These are phyloP conservation scores for Teratosphaeriaceae sp. DNA, from an alignment of 2,329 filamentous ascomycete genomes.

Conservation along the genomic window DNA sequence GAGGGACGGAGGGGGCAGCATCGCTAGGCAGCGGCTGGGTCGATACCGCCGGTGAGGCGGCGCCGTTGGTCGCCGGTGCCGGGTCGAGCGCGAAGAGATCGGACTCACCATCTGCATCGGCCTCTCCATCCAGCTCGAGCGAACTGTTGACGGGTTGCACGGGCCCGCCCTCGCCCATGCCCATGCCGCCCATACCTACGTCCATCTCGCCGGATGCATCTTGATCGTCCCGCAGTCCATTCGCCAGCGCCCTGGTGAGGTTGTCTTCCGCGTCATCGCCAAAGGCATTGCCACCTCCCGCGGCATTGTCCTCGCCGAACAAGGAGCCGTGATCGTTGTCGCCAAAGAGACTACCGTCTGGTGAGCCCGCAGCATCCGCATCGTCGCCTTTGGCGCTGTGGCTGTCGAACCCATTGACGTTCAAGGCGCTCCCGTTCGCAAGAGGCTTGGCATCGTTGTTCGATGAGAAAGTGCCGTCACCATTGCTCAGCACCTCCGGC, in stretches of 20 bases:
- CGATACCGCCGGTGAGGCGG: neutral
- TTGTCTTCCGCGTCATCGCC: constrained; percentile 83
- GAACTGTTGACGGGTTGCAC: no score
- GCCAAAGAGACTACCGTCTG: constrained; percentile 75
- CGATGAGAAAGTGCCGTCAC: constrained; percentile 68
- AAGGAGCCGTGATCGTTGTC: constrained; percentile 67
- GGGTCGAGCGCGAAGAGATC: neutral
- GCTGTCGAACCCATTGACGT: constrained; percentile 21
- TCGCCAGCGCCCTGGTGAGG: constrained; percentile 67
- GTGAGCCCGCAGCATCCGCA: constrained; percentile 56
- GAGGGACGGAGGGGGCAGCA: neutral
- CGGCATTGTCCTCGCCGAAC: constrained; percentile 63
- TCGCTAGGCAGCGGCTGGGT: neutral
- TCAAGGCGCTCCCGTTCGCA: constrained; percentile 47
- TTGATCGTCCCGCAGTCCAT: constrained; percentile 35
- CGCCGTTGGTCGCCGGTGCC: neutral
- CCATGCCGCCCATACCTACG: constrained; percentile 41
- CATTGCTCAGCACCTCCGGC: constrained; percentile 49
- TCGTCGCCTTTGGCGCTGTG: constrained; percentile 32
- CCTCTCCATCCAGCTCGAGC: neutral
- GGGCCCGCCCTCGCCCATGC: constrained; percentile 31
- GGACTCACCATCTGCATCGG: constrained; percentile 1
- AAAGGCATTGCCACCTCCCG: constrained; percentile 46
- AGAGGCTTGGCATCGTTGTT: constrained; percentile 59
- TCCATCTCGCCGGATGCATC: constrained; percentile 32